phyloP scores from a whole-genome alignment of 2,329 filamentous ascomycete species.

The Pyrenophora tritici-repentis region DNA sequence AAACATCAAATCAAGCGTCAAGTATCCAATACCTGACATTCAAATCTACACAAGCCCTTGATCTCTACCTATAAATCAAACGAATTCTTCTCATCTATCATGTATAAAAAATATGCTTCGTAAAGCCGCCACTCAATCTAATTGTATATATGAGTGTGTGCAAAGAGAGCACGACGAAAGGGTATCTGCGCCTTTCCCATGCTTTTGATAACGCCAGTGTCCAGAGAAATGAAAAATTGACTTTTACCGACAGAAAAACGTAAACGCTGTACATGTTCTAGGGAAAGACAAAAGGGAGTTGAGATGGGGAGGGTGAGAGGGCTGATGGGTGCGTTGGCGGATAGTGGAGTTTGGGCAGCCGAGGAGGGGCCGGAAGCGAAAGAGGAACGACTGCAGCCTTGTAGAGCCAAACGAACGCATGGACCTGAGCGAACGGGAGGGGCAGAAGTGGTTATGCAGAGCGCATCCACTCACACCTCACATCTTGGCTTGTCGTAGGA shows the following conservation, averaged over 20 bases:
- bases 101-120: too few species aligned
- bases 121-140: not conserved
- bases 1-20: too few species aligned
- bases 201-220: constrained; percentile 14
- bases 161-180: constrained; percentile 10
- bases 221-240: not conserved
- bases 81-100: too few species aligned
- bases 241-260: not conserved
- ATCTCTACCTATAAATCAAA: too few species aligned
- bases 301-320: not conserved
- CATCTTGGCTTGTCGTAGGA: constrained; percentile 40
- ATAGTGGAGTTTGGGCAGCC: not conserved
- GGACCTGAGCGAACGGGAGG: not conserved
- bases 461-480: constrained; percentile 10
- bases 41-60: too few species aligned
- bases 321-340: not conserved
- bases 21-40: too few species aligned
- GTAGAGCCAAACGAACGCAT: not conserved
- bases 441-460: not conserved
- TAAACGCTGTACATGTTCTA: constrained; percentile 2
- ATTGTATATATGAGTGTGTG: constrained; percentile 6
- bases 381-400: too few species aligned
- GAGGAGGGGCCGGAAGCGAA: not conserved
- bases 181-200: constrained; percentile 16
- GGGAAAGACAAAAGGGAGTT: constrained; percentile 1